Conservation (phyloP, 768 basidiomycete genomes). For the Trametes punicea region DNA sequence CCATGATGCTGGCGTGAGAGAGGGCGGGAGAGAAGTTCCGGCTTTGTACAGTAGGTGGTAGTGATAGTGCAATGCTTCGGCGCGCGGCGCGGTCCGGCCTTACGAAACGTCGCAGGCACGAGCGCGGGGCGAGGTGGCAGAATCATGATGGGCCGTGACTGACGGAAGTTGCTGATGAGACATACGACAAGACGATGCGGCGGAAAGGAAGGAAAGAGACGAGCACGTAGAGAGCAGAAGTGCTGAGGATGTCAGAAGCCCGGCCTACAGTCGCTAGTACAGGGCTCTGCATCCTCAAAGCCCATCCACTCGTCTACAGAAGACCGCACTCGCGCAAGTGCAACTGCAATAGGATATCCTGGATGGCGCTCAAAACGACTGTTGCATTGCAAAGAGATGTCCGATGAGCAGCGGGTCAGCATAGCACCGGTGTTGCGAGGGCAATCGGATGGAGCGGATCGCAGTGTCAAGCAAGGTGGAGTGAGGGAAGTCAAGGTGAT, state of each 20-base stretch:
- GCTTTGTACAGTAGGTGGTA: constrained; percentile 22
- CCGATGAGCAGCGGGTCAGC: constrained; percentile 1
- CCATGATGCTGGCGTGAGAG: constrained; percentile 10
- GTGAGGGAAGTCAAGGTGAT: background rate
- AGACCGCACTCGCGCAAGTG: constrained; percentile 86
- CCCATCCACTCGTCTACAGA: constrained; percentile 39
- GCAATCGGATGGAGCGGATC: background rate
- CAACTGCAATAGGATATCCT: constrained; percentile 83
- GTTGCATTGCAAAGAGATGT: background rate
- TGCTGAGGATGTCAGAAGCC: no score
- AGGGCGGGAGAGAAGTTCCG: constrained; percentile 12
- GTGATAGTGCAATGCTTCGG: constrained; percentile 13
- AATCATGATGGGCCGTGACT: constrained; percentile 14
- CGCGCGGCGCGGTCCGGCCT: constrained; percentile 1
- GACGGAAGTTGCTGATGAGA: constrained; percentile 3
- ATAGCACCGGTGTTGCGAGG: background rate
- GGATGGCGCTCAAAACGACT: constrained; percentile 84
- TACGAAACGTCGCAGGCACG: background rate
- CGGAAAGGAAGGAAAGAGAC: background rate
- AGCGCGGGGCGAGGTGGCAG: background rate
- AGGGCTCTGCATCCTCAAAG: background rate
- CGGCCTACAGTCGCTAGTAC: background rate
- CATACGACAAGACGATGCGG: background rate
- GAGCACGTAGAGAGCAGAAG: background rate
- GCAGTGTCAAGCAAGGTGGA: background rate